Base-by-base conservation (phyloP, 1,139 yeast species). In the Geotrichum fermentans region DNA sequence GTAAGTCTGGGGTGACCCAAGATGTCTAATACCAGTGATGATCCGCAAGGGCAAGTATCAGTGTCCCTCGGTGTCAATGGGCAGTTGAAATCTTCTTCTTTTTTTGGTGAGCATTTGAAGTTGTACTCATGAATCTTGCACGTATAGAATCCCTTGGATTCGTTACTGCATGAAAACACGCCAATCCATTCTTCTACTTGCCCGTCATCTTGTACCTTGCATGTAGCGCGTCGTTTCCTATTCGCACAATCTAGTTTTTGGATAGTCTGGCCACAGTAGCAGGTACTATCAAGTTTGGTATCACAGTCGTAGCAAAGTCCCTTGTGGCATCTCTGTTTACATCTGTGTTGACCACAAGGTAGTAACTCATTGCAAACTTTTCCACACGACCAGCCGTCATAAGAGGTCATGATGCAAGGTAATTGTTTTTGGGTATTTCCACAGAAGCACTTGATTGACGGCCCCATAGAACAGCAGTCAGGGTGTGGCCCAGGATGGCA, bases 401-500 rank as follows among this genome's bases (percentile, higher is more conserved):
- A 84, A 1, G 86, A 87, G 1, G 90, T 88, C 52, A 80, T 72
- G 40, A 78, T 74, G 70, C 89, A 87, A 4, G 85, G 94, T 61
- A 80, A 68, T 60, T 86, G 95, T 45, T 75, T 76, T 20, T 73
- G 65, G 46, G 76, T 73, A 47, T 75, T 77, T 1, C 96, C 97
- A 71, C 97, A 89, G 36, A 73, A 72, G 66, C 97, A 89, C 45
- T 70, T 71, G 72, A 84, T 69, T 11, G 71, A 64, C 1, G 92
- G 86, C 1, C 92, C 88, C 66, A 83, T 64, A 29, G 92, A 87
- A 22, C 86, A 83, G 70, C 97, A 89, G 40, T 72, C 73, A 0
- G 88, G 82, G 65, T 90, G 97, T 2, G 89, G 84, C 0, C 96
- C 97, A 1, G 96, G 92, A 63, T 89, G 97, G 62, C 97, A 89